These are phyloP conservation scores for Psilocybe mexicana DNA, from an alignment of 1,284 basidiomycete species.

Conservation along the genomic window DNA sequence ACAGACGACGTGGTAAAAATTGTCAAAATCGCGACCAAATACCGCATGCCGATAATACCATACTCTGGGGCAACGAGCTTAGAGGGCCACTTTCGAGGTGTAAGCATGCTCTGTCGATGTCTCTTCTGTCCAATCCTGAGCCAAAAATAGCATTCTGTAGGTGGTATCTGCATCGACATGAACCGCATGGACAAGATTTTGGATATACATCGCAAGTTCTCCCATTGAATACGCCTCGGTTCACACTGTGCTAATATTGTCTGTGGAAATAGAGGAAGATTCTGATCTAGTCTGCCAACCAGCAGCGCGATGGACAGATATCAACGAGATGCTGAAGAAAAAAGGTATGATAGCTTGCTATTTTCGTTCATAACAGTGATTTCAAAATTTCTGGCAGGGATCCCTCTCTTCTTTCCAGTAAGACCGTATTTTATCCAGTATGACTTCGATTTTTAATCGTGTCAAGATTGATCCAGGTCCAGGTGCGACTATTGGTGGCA, in stretches of 20 bases:
- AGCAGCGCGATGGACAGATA: constrained; percentile 82
- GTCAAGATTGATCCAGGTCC: constrained; percentile 74
- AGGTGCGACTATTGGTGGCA: constrained; percentile 87
- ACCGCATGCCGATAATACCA: constrained; percentile 68
- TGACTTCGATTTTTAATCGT: neutral
- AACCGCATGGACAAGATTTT: constrained; percentile 84
- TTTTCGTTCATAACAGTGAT: neutral
- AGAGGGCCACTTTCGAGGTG: constrained; percentile 67
- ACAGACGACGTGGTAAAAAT: constrained; percentile 73
- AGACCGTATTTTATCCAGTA: constrained; percentile 23
- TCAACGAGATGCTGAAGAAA: constrained; percentile 75
- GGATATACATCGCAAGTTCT: constrained; percentile 64
- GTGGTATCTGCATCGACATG: constrained; percentile 86
- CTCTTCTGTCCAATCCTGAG: constrained; percentile 2
- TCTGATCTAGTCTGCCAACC: constrained; percentile 83
- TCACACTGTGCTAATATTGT: constrained; percentile 5
- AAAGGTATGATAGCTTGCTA: constrained; percentile 42
- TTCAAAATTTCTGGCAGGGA: constrained; percentile 16
- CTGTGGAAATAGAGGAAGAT: constrained; percentile 61
- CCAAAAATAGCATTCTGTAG: constrained; percentile 45
- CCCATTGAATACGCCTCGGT: neutral
- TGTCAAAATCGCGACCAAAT: constrained; percentile 64
- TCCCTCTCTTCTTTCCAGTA: constrained; percentile 86
- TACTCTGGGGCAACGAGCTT: constrained; percentile 72
- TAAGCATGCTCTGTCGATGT: constrained; percentile 30